phyloP scores from a whole-genome alignment of 1,139 yeast genomes.

The Candida anutae region DNA sequence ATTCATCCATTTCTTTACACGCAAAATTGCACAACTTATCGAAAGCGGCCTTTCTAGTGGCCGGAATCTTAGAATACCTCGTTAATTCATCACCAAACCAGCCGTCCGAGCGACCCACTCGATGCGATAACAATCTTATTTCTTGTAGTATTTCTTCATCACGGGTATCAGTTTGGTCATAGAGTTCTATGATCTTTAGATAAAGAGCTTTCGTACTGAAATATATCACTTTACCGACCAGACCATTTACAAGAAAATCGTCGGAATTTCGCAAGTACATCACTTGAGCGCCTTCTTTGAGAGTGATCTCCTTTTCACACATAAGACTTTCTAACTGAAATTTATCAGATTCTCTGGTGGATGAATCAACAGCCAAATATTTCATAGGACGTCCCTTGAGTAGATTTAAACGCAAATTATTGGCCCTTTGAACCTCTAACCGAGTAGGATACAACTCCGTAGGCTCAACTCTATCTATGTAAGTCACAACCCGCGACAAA shows the following conservation, averaged over 20 bases:
- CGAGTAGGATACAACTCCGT: conserved; percentile 75
- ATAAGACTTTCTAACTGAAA: conserved; percentile 33
- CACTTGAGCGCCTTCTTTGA: conserved; percentile 57
- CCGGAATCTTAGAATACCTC: conserved; percentile 19
- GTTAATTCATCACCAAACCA: conserved; percentile 40
- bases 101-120: conserved; percentile 16
- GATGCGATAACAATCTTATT: conserved; percentile 17
- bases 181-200: conserved; percentile 19
- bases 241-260: conserved; percentile 47
- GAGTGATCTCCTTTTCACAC: conserved; percentile 36
- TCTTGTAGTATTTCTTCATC: conserved; percentile 20
- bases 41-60: conserved; percentile 18
- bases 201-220: conserved; percentile 41
- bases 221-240: conserved; percentile 52
- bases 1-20: conserved; percentile 16
- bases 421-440: conserved; percentile 66
- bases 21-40: conserved; percentile 27
- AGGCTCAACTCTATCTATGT: conserved; percentile 71
- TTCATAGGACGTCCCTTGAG: conserved; percentile 24
- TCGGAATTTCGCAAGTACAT: conserved; percentile 44
- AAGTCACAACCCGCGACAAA: conserved; percentile 47
- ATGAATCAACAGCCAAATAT: conserved; percentile 45
- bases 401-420: conserved; percentile 40
- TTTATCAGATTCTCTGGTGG: conserved; percentile 15
- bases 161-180: conserved; percentile 13